Conservation (phyloP, 495 filamentous ascomycete genomes). For the Margaritispora aquatica region DNA sequence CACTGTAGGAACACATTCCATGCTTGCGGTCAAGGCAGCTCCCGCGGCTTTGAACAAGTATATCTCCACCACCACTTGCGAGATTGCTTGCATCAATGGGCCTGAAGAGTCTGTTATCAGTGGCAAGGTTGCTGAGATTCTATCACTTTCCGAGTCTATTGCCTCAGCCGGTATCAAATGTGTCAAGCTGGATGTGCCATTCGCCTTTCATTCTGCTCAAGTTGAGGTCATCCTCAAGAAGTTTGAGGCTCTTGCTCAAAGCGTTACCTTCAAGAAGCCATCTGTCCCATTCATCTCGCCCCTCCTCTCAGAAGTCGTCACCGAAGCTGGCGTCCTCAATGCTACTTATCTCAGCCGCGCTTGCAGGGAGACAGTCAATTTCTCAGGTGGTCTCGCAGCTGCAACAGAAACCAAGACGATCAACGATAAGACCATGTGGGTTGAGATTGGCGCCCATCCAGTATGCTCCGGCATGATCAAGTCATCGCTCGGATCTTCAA, state of each 20-base stretch:
- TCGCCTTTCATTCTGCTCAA: constrained; percentile 77
- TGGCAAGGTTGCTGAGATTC: constrained; percentile 45
- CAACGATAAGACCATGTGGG: constrained; percentile 49
- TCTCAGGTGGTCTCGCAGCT: constrained; percentile 56
- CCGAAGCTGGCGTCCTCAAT: constrained; percentile 46
- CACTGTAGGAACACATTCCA: constrained; percentile 57
- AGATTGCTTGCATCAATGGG: constrained; percentile 59
- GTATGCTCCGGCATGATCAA: constrained; percentile 66
- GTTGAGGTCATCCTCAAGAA: constrained; percentile 68
- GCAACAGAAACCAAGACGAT: constrained; percentile 43
- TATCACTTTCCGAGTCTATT: constrained; percentile 52
- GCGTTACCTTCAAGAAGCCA: constrained; percentile 52
- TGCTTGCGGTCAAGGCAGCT: constrained; percentile 51
- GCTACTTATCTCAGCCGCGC: constrained; percentile 59
- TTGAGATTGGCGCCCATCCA: constrained; percentile 68
- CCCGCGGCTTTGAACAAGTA: constrained; percentile 34
- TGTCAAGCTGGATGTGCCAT: constrained; percentile 65
- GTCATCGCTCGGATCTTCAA: constrained; percentile 51
- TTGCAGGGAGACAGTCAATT: constrained; percentile 67
- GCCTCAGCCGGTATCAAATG: constrained; percentile 54
- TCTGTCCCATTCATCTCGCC: constrained; percentile 69
- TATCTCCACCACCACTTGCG: constrained; percentile 28
- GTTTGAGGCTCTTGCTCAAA: constrained; percentile 52
- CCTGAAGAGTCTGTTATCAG: constrained; percentile 55
- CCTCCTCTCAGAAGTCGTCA: constrained; percentile 53